Evolutionary conservation across 192 early-diverging fungal genomes (phyloP).

Genomic region (Coemansia sp.): DNA sequence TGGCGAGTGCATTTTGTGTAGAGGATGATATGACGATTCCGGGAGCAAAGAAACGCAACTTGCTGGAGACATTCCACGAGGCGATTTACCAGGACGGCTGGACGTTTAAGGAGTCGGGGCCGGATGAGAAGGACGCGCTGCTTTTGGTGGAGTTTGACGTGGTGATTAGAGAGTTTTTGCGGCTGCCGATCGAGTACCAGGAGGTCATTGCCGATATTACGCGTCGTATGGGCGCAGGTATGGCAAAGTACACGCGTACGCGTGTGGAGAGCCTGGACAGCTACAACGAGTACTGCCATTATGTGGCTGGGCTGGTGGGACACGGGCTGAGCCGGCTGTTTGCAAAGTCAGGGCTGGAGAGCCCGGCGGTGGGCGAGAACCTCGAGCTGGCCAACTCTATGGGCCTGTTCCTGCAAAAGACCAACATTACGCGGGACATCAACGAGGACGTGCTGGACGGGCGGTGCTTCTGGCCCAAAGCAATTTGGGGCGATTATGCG

Average conservation of each 20-base stretch:
- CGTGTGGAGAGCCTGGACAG: conserved; percentile 75
- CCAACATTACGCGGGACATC: conserved; percentile 96
- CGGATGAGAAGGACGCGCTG: conserved; percentile 91
- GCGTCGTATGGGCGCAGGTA: conserved; percentile 90
- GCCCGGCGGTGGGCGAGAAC: conserved; percentile 50
- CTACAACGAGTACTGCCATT: conserved; percentile 97
- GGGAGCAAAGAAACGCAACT: conserved; percentile 68
- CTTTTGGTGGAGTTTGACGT: conserved; percentile 87
- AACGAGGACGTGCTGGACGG: conserved; percentile 86
- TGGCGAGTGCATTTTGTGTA: conserved; percentile 3
- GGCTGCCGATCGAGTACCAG: conserved; percentile 71
- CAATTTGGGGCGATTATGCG: conserved; percentile 86
- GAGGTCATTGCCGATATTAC: conserved; percentile 88
- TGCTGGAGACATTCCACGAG: conserved; percentile 81
- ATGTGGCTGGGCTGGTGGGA: conserved; percentile 96
- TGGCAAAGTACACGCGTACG: conserved; percentile 81
- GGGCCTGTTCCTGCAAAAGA: conserved; percentile 98
- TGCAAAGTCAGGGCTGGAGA: conserved; percentile 80
- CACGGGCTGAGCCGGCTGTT: conserved; percentile 91
- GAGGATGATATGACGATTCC: conserved; percentile 96
- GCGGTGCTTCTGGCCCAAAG: conserved; percentile 94
- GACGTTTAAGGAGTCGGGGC: conserved; percentile 80
- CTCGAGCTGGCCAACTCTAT: conserved; percentile 80
- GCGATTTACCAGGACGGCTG: conserved; percentile 75
- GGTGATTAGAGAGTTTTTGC: conserved; percentile 87